These are phyloP conservation scores for Cenchrus purpureus DNA, from an alignment of 176 grass and related monocot genomes.

Conservation along the genomic window DNA sequence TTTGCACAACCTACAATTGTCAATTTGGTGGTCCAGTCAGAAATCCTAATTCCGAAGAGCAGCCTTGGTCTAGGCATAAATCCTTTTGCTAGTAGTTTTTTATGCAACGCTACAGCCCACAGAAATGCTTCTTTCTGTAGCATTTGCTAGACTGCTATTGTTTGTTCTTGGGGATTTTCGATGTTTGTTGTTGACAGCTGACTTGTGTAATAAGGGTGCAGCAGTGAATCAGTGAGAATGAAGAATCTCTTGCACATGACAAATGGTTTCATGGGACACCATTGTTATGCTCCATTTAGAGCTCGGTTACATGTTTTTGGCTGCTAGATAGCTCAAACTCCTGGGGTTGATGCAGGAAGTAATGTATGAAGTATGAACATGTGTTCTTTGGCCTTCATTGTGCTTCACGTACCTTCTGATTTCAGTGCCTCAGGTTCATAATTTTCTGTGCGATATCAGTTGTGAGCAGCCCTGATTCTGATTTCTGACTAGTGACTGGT, in stretches of 20 bases:
- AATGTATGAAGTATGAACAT: neutral
- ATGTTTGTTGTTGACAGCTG: neutral
- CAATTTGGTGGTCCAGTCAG: neutral
- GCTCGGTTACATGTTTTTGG: neutral
- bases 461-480: too few species aligned
- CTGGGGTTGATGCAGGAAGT: neutral
- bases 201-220: neutral
- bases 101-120: neutral
- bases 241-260: neutral
- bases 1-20: neutral
- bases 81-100: neutral
- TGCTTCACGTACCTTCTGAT: too few species aligned
- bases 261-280: neutral
- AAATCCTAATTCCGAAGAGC: too few species aligned
- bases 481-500: too few species aligned
- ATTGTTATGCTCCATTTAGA: neutral
- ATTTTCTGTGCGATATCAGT: too few species aligned
- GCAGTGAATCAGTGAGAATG: neutral
- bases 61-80: too few species aligned
- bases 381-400: too few species aligned
- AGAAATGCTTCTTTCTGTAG: neutral
- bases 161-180: neutral
- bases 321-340: neutral
- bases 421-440: neutral
- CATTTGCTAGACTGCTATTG: neutral